Percentiles rank a stretch among this genome's conserved stretches.
These are phyloP conservation scores for Fusarium piperis DNA, from an alignment of 2,329 filamentous ascomycete species.

Conservation along the genomic window DNA sequence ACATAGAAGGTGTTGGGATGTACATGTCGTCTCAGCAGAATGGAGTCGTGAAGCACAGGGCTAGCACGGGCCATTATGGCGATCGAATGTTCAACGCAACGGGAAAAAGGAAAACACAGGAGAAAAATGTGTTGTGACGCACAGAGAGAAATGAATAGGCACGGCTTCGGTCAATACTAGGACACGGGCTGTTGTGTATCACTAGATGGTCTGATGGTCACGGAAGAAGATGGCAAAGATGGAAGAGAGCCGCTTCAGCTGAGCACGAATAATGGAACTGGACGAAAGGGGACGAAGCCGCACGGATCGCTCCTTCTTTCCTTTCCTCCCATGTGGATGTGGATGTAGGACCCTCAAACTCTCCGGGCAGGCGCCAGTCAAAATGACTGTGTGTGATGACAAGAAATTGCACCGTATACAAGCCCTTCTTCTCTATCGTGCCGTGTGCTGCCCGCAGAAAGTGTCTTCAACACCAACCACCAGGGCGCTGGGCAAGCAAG, in stretches of 20 bases:
- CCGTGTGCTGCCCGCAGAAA: too few species aligned
- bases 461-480: background rate
- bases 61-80: conserved; percentile 14
- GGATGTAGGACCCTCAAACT: background rate
- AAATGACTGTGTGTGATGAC: background rate
- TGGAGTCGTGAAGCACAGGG: conserved; percentile 17
- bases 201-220: background rate
- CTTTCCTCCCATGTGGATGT: background rate
- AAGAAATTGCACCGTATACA: background rate
- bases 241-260: background rate
- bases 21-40: conserved; percentile 31
- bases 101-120: conserved; percentile 19
- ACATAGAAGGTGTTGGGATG: conserved; percentile 9
- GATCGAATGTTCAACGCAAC: conserved; percentile 26
- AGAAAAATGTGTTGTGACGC: background rate
- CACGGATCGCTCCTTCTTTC: conserved; percentile 18
- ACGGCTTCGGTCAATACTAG: background rate
- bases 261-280: background rate
- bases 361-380: background rate
- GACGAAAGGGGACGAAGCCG: conserved; percentile 5
- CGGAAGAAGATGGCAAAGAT: background rate
- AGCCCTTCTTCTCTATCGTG: too few species aligned
- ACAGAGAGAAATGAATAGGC: background rate
- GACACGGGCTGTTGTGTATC: background rate
- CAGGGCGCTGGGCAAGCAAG: background rate